These are phyloP conservation scores for Paragyromitra xinjiangensis DNA, from an alignment of 495 filamentous ascomycete species.

Conservation along the genomic window DNA sequence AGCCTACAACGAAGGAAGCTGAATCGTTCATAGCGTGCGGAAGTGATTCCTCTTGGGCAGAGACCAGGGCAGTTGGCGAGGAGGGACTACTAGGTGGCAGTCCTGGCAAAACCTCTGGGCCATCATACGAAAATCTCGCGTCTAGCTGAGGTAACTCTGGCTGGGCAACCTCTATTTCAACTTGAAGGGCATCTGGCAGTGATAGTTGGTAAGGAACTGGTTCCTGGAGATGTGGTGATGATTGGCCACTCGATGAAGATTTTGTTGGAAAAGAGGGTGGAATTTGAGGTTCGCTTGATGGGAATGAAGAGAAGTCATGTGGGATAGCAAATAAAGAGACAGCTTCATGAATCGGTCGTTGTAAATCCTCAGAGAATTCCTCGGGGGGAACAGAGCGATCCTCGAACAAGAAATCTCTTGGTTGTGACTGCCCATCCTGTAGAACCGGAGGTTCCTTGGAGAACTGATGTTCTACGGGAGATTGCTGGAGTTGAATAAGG, in stretches of 20 bases:
- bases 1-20: neutral
- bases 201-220: neutral
- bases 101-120: constrained; percentile 21
- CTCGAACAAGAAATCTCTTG: constrained; percentile 16
- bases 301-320: neutral
- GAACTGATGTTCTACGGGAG: neutral
- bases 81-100: constrained; percentile 26
- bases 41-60: neutral
- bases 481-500: neutral
- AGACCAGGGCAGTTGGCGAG: neutral
- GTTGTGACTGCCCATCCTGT: neutral
- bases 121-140: neutral
- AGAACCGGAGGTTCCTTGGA: neutral
- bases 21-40: neutral
- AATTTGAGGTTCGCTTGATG: neutral
- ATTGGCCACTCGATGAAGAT: neutral
- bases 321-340: neutral
- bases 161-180: neutral
- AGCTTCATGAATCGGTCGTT: constrained; percentile 4
- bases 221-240: neutral
- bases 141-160: constrained; percentile 11
- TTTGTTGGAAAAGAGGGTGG: neutral
- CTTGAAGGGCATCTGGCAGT: neutral
- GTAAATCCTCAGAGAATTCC: neutral
- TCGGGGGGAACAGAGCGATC: neutral